Conservation (phyloP, 2,329 filamentous ascomycete genomes). For the Cadophora malorum region DNA sequence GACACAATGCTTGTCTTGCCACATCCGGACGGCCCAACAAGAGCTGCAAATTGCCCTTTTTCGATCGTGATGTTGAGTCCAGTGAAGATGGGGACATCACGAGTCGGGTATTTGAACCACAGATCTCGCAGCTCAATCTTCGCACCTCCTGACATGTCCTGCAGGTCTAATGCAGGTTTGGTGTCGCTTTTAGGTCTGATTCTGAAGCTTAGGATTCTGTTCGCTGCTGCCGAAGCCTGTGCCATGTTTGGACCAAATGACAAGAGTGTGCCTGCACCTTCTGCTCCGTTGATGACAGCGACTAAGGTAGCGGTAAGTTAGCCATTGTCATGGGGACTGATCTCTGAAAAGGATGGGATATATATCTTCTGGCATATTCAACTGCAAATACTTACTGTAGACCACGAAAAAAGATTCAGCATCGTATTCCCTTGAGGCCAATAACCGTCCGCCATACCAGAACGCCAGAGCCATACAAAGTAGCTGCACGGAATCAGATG, state of each 20-base stretch:
- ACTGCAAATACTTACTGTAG: neutral
- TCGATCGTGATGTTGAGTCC: slow-evolving; percentile 64
- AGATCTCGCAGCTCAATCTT: slow-evolving; percentile 63
- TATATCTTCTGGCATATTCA: too few relatives aligned
- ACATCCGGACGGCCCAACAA: slow-evolving; percentile 70
- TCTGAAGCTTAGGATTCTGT: slow-evolving; percentile 58
- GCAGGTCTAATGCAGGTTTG: slow-evolving; percentile 30
- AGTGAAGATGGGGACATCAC: slow-evolving; percentile 62
- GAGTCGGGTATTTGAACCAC: slow-evolving; percentile 66
- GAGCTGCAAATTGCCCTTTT: slow-evolving; percentile 72
- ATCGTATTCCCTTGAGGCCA: slow-evolving; percentile 50
- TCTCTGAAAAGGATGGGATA: too few relatives aligned
- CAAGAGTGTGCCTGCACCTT: slow-evolving; percentile 60
- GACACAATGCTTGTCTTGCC: slow-evolving; percentile 77
- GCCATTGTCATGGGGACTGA: neutral
- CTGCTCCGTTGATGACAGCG: slow-evolving; percentile 57
- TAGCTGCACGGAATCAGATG: slow-evolving; percentile 61
- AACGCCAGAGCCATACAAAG: slow-evolving; percentile 64
- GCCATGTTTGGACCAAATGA: slow-evolving; percentile 61
- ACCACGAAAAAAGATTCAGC: slow-evolving; percentile 59
- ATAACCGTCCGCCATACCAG: slow-evolving; percentile 57
- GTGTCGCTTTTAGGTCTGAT: slow-evolving; percentile 15
- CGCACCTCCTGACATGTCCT: slow-evolving; percentile 51
- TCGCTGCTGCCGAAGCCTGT: slow-evolving; percentile 63
- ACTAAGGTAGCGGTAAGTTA: neutral